Percentiles rank a stretch among this genome's conserved stretches.
Evolutionary conservation across 2,329 filamentous ascomycete species (phyloP).

Genomic region (Fusarium floridanum): DNA sequence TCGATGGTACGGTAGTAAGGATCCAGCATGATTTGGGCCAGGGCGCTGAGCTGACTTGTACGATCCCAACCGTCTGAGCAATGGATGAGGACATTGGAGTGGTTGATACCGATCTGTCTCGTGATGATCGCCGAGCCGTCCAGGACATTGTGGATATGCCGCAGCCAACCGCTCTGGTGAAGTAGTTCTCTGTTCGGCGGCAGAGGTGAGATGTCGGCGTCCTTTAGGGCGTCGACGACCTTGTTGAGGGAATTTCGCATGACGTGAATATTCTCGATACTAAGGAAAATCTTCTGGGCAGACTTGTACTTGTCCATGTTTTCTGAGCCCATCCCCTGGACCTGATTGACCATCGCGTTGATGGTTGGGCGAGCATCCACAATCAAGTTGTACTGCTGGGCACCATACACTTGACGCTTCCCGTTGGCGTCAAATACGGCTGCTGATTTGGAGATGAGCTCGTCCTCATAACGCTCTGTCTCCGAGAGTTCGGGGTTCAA

Average conservation of each 20-base stretch:
- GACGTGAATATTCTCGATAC: conserved; percentile 98
- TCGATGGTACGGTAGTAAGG: conserved; percentile 95
- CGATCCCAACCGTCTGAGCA: conserved; percentile 99
- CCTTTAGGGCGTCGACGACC: conserved; percentile 90
- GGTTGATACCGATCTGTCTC: conserved; percentile 87
- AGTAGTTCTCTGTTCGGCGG: conserved; percentile 86
- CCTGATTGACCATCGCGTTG: conserved; percentile 95
- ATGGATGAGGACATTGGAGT: conserved; percentile 95
- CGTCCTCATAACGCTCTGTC: conserved; percentile 76
- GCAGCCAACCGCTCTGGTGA: conserved; percentile 88
- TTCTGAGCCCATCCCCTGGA: conserved; percentile 91
- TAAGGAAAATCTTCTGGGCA: conserved; percentile 90
- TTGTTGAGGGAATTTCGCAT: conserved; percentile 93
- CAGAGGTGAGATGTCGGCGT: conserved; percentile 87
- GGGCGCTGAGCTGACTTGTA: conserved; percentile 91
- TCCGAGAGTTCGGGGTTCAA: conserved; percentile 68
- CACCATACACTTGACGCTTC: conserved; percentile 82
- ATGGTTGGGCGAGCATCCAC: conserved; percentile 95
- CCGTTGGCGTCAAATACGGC: conserved; percentile 68
- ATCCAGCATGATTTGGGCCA: conserved; percentile 93
- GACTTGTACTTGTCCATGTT: conserved; percentile 98
- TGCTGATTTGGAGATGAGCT: conserved; percentile 64
- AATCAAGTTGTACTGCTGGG: conserved; percentile 93
- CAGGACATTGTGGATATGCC: conserved; percentile 86
- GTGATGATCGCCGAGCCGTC: conserved; percentile 89